Evolutionary conservation across 139 green algal species (phyloP).

Genomic region (Coccomyxa sp.): DNA sequence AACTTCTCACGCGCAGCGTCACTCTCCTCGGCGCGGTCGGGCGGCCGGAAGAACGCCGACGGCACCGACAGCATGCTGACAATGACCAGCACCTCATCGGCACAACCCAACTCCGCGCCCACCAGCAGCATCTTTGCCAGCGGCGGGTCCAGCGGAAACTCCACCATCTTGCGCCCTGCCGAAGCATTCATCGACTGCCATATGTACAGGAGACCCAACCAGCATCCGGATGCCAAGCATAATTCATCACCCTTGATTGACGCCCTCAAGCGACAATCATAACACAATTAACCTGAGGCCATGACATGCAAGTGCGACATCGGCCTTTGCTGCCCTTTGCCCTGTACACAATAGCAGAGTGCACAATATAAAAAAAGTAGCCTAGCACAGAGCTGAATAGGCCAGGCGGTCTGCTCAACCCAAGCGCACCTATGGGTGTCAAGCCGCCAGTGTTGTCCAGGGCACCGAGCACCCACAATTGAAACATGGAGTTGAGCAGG

Average conservation of each 20-base stretch:
- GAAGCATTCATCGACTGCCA: neutral
- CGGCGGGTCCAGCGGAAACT: constrained; percentile 96
- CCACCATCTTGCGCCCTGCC: constrained; percentile 83
- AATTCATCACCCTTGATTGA: no score
- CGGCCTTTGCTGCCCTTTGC: no score
- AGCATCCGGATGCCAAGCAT: no score
- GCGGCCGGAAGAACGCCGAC: constrained; percentile 88
- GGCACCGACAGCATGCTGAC: constrained; percentile 92
- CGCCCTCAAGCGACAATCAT: no score
- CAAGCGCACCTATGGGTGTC: neutral
- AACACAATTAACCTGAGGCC: no score
- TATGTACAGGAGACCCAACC: constrained; percentile 19
- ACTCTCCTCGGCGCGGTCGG: constrained; percentile 82
- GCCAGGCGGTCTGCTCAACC: no score
- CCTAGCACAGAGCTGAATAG: no score
- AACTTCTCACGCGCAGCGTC: constrained; percentile 98
- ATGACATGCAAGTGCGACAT: no score
- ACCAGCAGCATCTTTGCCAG: constrained; percentile 92
- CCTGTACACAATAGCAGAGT: no score
- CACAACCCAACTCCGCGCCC: constrained; percentile 67
- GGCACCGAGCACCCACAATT: constrained; percentile 90
- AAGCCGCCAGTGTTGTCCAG: constrained; percentile 75
- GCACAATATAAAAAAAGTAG: no score
- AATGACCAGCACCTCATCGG: constrained; percentile 80
- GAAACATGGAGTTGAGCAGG: constrained; percentile 96